Conservation (phyloP, 352 stramenopile species). For the Phytopythium oedochilum region DNA sequence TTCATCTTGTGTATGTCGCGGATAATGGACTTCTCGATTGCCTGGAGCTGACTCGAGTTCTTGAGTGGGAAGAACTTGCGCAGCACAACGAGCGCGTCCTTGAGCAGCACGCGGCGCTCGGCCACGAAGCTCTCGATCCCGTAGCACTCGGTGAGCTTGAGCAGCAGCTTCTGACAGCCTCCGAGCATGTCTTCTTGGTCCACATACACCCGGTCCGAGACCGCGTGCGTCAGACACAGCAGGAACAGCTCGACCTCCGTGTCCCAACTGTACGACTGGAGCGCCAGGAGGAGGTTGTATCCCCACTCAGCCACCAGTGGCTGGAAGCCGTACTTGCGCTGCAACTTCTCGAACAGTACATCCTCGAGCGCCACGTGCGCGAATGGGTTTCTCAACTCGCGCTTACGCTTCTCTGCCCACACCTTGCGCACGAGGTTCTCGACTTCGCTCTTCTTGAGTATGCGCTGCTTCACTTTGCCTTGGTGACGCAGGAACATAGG, state of each 20-base stretch:
- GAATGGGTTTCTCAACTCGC: constrained; percentile 48
- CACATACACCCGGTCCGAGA: constrained; percentile 66
- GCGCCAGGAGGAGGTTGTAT: constrained; percentile 76
- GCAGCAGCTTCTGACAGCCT: constrained; percentile 42
- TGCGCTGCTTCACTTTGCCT: constrained; percentile 54
- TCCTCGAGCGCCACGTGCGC: constrained; percentile 47
- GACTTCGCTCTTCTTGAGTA: constrained; percentile 65
- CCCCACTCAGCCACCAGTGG: constrained; percentile 79
- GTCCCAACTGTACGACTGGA: constrained; percentile 69
- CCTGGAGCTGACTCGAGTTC: constrained; percentile 61
- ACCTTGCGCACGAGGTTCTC: constrained; percentile 67
- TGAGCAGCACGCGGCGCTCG: constrained; percentile 54
- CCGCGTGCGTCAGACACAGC: constrained; percentile 54
- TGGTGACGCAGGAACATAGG: constrained; percentile 73
- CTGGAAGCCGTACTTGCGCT: constrained; percentile 80
- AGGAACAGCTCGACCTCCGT: constrained; percentile 78
- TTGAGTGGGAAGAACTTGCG: constrained; percentile 81
- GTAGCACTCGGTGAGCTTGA: constrained; percentile 45
- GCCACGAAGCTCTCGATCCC: constrained; percentile 46
- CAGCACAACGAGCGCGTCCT: constrained; percentile 66
- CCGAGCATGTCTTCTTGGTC: constrained; percentile 69
- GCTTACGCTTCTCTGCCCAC: constrained; percentile 72
- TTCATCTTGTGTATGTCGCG: constrained; percentile 81
- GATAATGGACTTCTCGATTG: constrained; percentile 73
- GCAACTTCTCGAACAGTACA: constrained; percentile 69